Base-by-base conservation (phyloP, 768 basidiomycete species). In the Mycena alexandri region DNA sequence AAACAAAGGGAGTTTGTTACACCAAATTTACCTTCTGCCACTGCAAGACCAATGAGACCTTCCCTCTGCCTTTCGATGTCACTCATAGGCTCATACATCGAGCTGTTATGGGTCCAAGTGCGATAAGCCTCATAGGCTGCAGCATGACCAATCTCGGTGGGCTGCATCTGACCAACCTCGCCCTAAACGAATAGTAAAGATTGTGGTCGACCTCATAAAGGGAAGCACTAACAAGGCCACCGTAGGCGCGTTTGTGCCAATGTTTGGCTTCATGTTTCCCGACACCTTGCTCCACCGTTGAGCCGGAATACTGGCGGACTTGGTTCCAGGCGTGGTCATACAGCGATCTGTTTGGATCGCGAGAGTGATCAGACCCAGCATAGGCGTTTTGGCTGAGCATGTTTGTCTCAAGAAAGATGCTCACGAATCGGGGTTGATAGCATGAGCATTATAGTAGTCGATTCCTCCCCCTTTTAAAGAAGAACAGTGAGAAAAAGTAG, bases 101-200 rank as follows among this genome's bases (percentile, higher is more conserved):
- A 80, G 44, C 76, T 84, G 70, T 89, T 86, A 71, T 87, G 83
- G 56, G 87, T 86, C 87, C 89, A 90, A 29, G 85, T 84, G 17
- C 91, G 84, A 75, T 90, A 89, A 0, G 91, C 91, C 76, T 93
- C 91, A 74, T 92, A 93, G 3, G 90, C 92, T 12, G 92, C 92
- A 5, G 92, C 93, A 70, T 90, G 86, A 0, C 93, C 93, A 19
- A 94, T 84, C 63, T 93, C 90, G 19, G 78, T 72, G 0, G 91
- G 89, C 8, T 81, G 76, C 78, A 92, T 80, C 47, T 78, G 75
- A 57, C 76, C 77, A 19, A 89, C 75, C 63, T 87, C 86, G 43
- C 85, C 83, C 89, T 91, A 68, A 13, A 21, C n/a, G 16, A 14
- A 50, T 38, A 22, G 53, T 55, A 50, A 61, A 29, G 16, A 43